Evolutionary conservation across 2,329 filamentous ascomycete species (phyloP), one percentile per base, ranked within the genome.

Genomic region (Penicillium corylophilum): DNA sequence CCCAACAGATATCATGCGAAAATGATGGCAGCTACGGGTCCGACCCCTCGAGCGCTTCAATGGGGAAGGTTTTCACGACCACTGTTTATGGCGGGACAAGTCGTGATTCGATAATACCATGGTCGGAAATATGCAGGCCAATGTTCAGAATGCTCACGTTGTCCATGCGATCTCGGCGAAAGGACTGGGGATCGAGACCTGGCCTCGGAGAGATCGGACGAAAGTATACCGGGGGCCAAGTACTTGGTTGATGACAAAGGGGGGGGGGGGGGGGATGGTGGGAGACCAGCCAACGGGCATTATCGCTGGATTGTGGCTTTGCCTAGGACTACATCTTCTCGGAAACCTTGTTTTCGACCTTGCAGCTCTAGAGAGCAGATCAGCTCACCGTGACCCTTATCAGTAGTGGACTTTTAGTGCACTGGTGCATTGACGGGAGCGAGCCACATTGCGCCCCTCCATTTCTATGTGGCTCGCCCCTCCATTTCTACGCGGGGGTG

Each of bases 331-430:
- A 51, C 48, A 46, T 50, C 24, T 43, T 53, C 46, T 53, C 46
- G 51, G 44, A 52, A 63, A 60, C 57, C 52, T 55, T 59, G 46
- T 57, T 26, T 40, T 47, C 53, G 48, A 49, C 45, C 53, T 53
- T 56, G 57, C 51, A 55, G 48, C 28, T n/a, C n/a, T n/a, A n/a
- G n/a, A 31, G 46, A 20, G 46, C 10, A 28, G 29, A 44, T 38
- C 31, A 26, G 13, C 12, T 35, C 38, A 38, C 20, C 16, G 7
- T 26, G 38, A 24, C 15, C 39, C 40, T 44, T 44, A 48, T 48
- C 39, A n/a, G n/a, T n/a, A n/a, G n/a, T n/a, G n/a, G n/a, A n/a
- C n/a, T n/a, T n/a, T n/a, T n/a, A n/a, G n/a, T n/a, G n/a, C n/a
- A n/a, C n/a, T n/a, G n/a, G n/a, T n/a, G n/a, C n/a, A n/a, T n/a